Percentiles rank a stretch among this genome's conserved stretches.
phyloP scores from a whole-genome alignment of 345 rosid genomes.

The Carallia pectinifolia region DNA sequence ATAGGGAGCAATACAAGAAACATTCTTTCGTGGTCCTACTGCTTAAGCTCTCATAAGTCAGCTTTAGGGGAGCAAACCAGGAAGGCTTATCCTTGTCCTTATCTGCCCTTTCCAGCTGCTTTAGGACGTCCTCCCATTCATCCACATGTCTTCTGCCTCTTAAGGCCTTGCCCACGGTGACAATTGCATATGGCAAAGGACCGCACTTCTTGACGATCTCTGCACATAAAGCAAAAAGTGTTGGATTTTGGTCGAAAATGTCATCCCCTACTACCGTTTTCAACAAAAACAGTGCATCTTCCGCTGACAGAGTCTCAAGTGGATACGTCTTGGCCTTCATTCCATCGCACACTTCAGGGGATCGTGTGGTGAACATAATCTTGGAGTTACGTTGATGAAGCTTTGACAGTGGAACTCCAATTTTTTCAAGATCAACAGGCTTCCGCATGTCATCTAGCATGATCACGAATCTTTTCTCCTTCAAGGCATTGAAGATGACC shows the following conservation, averaged over 20 bases:
- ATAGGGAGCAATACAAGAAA: slow-evolving; percentile 23
- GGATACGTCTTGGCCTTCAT: neutral
- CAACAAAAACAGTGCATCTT: neutral
- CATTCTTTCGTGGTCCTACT: neutral
- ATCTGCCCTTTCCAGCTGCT: neutral
- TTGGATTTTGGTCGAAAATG: neutral
- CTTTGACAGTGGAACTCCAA: neutral
- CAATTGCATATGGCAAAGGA: slow-evolving; percentile 13
- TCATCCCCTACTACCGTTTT: neutral
- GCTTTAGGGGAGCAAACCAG: slow-evolving; percentile 4
- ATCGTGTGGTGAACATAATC: slow-evolving; percentile 4
- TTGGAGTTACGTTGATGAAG: neutral
- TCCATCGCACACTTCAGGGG: neutral
- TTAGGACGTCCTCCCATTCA: neutral
- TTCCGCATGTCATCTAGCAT: slow-evolving; percentile 9
- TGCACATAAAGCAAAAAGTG: too few relatives aligned
- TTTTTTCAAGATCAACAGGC: neutral
- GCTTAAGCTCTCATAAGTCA: slow-evolving; percentile 21
- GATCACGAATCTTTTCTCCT: neutral
- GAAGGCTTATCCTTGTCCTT: neutral
- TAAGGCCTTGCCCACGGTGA: neutral
- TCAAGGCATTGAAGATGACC: neutral
- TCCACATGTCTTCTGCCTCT: neutral
- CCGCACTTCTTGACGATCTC: neutral
- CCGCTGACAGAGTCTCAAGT: neutral